Evolutionary conservation across 1,139 yeast genomes (phyloP), one percentile per base, ranked within the genome.

Genomic region (Candida sp.): DNA sequence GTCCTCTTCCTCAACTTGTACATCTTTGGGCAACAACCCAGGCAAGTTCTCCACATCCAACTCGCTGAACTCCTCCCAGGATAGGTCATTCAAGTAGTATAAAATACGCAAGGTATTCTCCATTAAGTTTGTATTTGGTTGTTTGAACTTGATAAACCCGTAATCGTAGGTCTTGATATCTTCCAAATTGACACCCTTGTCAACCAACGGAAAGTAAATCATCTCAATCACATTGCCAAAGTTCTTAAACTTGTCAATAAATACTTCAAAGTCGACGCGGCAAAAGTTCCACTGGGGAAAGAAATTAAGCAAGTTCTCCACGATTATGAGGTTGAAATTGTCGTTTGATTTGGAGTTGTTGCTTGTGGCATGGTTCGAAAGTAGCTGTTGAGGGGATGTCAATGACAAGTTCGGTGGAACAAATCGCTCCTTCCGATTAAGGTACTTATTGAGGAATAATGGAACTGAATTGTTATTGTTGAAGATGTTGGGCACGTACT

Each of bases 221-320:
- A 73, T 65, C n/a, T 77, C 79, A 38, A 82, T 70, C 4, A 58
- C 22, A 47, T 53, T 63, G 11, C 79, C 77, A 57, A 74, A 80
- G 26, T 65, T 55, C 46, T 61, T 54, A 55, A 82, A 75, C 47
- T 75, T 64, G 9, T 63, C 53, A 7, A 70, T 46, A 41, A 80
- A 63, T 22, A 57, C 54, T 11, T 61, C 60, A 45, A 73, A 53
- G 4, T 54, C 53, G 4, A 47, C 55, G 8, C 66, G 45, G 3
- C 63, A 49, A 2, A 63, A 52, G 25, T 49, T 48, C 22, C 43
- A 43, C 7, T 27, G 25, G 3, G 72, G 65, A 25, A 72, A 63
- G 50, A 75, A 68, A 4, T 63, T 60, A 22, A 64, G 66, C 49
- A 82, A 66, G 57, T 80, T 80, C 56, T 80, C 83, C 31, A 81